phyloP scores from a whole-genome alignment of 768 basidiomycete genomes.

The Tubosaeta sp. region DNA sequence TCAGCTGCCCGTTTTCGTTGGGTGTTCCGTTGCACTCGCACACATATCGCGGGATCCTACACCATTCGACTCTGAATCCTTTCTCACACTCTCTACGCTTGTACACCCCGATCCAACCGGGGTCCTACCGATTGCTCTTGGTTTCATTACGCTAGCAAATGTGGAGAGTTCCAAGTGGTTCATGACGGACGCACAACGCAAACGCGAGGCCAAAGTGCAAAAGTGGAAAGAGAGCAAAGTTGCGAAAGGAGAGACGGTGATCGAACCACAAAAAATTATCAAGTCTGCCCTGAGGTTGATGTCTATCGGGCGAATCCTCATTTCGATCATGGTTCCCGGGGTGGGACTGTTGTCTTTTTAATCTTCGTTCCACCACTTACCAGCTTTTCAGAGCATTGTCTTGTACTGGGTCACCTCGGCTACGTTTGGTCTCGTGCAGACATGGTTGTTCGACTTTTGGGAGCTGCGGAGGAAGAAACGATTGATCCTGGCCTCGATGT shows the following conservation, averaged over 20 bases:
- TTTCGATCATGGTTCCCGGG: constrained; percentile 68
- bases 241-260: constrained; percentile 41
- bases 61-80: constrained; percentile 73
- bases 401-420: constrained; percentile 81
- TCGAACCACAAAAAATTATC: constrained; percentile 46
- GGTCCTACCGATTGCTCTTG: constrained; percentile 64
- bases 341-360: constrained; percentile 35
- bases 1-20: constrained; percentile 71
- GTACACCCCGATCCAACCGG: constrained; percentile 69
- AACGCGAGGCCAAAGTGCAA: constrained; percentile 45
- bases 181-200: constrained; percentile 52
- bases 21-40: constrained; percentile 55
- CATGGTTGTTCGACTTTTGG: constrained; percentile 68
- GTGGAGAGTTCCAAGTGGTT: constrained; percentile 78
- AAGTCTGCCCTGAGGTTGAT: constrained; percentile 52
- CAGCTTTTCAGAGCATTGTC: constrained; percentile 46
- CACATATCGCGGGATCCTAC: constrained; percentile 53
- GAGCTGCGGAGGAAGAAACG: constrained; percentile 39
- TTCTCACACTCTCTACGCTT: constrained; percentile 68
- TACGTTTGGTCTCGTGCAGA: constrained; percentile 66
- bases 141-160: constrained; percentile 72
- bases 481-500: constrained; percentile 1
- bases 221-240: constrained; percentile 42
- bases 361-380: constrained; percentile 2
- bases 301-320: constrained; percentile 62